Percentiles rank a stretch among this genome's conserved stretches.
Evolutionary conservation across 345 rosid genomes (phyloP).

Genomic region (Hirschfeldia incana): DNA sequence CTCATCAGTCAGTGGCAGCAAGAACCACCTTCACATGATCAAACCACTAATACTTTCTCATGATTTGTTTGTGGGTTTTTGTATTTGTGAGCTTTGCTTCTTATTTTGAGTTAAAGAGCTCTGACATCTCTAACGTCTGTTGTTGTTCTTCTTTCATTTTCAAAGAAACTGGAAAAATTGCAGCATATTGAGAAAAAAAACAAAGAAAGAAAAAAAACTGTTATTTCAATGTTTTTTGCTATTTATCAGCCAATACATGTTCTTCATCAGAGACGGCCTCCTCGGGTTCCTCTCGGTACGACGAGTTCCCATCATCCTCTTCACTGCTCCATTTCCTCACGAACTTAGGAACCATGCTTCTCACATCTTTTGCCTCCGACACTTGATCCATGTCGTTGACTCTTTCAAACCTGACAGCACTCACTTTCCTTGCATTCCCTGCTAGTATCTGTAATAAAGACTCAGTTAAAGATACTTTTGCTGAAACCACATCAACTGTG

Average conservation of each 20-base stretch:
- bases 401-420: conserved; percentile 84
- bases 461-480: conserved; percentile 1
- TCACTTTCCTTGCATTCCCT: conserved; percentile 95
- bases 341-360: conserved; percentile 70
- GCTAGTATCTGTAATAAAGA: conserved; percentile 69
- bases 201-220: background rate
- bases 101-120: conserved; percentile 8
- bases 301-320: conserved; percentile 56
- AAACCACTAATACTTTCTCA: background rate
- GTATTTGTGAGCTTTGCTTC: conserved; percentile 23
- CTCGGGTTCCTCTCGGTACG: conserved; percentile 41
- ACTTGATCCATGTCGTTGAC: conserved; percentile 54
- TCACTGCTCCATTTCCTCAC: conserved; percentile 76
- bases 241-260: conserved; percentile 51
- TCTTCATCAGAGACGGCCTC: conserved; percentile 48
- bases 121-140: background rate
- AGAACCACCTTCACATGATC: background rate
- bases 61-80: background rate
- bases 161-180: conserved; percentile 20
- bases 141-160: conserved; percentile 19
- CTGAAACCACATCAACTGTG: background rate
- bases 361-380: conserved; percentile 63
- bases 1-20: background rate
- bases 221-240: conserved; percentile 35
- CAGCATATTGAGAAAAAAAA: background rate